Evolutionary conservation across 805 yeast species (phyloP).

Genomic region (Phaffomyces thermotolerans): DNA sequence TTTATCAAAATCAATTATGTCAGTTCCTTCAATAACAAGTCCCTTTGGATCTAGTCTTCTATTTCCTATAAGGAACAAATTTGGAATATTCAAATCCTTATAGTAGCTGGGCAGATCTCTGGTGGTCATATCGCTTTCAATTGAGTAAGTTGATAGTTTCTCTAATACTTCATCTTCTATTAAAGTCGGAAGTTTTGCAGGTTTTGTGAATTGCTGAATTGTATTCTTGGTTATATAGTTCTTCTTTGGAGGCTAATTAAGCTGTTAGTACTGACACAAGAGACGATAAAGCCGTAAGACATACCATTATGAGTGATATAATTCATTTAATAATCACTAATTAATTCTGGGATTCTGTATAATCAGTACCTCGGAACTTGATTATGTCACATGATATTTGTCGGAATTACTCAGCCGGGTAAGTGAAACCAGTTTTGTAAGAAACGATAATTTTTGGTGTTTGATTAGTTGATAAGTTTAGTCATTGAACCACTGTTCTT

Average conservation of each 20-base stretch:
- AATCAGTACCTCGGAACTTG: no score
- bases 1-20: constrained; percentile 42
- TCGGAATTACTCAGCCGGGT: background rate
- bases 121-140: constrained; percentile 34
- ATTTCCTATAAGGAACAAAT: constrained; percentile 24
- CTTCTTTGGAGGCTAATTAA: constrained; percentile 7
- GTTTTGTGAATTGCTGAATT: constrained; percentile 25
- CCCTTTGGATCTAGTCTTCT: constrained; percentile 18
- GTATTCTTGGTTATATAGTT: constrained; percentile 17
- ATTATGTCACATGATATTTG: background rate
- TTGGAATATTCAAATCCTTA: constrained; percentile 26
- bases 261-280: background rate
- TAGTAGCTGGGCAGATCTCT: constrained; percentile 25
- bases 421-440: background rate
- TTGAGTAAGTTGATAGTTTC: constrained; percentile 33
- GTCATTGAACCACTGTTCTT: background rate
- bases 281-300: background rate
- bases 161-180: constrained; percentile 40
- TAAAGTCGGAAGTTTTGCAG: constrained; percentile 31
- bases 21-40: constrained; percentile 32
- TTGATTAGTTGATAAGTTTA: background rate
- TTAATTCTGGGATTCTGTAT: no score
- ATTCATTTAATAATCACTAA: background rate
- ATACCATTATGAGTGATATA: background rate
- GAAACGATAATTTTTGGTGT: background rate